Conservation (phyloP, 2,329 filamentous ascomycete species). For the Tolypocladium paradoxum region DNA sequence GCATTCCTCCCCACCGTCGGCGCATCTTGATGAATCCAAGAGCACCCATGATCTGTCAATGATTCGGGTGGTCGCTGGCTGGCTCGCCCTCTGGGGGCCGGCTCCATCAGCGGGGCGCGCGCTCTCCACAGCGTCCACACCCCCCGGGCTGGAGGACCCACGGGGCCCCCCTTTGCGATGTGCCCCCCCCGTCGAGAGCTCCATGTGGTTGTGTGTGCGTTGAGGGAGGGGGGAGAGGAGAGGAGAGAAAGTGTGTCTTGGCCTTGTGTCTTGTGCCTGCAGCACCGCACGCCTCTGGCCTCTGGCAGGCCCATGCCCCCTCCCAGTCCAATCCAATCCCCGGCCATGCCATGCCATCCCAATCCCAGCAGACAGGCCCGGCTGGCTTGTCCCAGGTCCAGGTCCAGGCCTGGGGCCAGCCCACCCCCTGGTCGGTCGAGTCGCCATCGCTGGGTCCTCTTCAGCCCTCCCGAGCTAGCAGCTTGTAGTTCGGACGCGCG, state of each 20-base stretch:
- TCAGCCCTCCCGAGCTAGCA: conserved; percentile 29
- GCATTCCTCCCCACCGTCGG: neutral
- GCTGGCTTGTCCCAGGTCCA: conserved; percentile 1
- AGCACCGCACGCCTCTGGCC: neutral
- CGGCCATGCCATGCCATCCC: conserved; percentile 1
- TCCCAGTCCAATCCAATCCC: neutral
- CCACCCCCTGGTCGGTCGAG: conserved; percentile 1
- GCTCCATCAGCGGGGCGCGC: neutral
- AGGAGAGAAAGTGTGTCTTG: neutral
- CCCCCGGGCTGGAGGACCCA: neutral
- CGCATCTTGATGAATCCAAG: neutral
- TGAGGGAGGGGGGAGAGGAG: neutral
- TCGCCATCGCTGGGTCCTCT: conserved; percentile 14
- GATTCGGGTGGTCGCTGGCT: neutral
- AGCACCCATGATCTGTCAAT: neutral
- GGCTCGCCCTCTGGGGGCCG: neutral
- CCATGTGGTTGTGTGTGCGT: neutral
- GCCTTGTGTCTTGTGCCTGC: conserved; percentile 1
- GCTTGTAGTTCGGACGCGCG: conserved; percentile 1
- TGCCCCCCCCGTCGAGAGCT: neutral
- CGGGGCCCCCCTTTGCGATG: neutral
- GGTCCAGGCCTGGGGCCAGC: neutral
- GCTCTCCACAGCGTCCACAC: neutral
- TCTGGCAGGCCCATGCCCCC: neutral
- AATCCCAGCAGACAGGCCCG: neutral